These are phyloP conservation scores for Scedosporium minutisporum DNA, from an alignment of 2,329 filamentous ascomycete species.

Conservation along the genomic window DNA sequence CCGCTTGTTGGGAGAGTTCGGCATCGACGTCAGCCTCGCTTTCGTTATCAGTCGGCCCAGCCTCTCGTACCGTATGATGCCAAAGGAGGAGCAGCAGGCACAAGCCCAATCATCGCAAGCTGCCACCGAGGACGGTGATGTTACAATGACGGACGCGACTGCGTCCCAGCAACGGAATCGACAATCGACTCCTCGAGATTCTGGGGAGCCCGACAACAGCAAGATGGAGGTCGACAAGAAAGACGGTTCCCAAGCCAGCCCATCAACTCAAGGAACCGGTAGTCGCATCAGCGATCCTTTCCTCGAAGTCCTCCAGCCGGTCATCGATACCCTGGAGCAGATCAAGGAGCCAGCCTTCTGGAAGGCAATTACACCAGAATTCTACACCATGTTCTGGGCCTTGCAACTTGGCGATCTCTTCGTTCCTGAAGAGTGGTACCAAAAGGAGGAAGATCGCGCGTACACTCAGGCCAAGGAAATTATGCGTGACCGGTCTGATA, in stretches of 20 bases:
- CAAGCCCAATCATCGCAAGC: neutral
- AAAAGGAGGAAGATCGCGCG: slow-evolving; percentile 61
- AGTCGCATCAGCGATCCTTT: slow-evolving; percentile 22
- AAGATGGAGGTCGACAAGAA: slow-evolving; percentile 5
- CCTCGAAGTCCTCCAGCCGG: slow-evolving; percentile 61
- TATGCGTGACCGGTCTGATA: slow-evolving; percentile 62
- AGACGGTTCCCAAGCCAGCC: neutral
- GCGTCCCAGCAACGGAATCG: neutral
- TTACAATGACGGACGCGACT: slow-evolving; percentile 35
- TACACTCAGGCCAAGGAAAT: slow-evolving; percentile 58
- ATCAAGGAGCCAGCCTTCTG: slow-evolving; percentile 55
- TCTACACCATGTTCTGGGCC: slow-evolving; percentile 90
- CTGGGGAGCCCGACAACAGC: slow-evolving; percentile 17
- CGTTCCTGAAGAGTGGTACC: slow-evolving; percentile 68
- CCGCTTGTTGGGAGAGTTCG: slow-evolving; percentile 66
- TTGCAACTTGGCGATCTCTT: slow-evolving; percentile 73
- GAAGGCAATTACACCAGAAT: slow-evolving; percentile 63
- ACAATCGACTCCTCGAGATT: slow-evolving; percentile 14
- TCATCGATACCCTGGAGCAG: slow-evolving; percentile 59
- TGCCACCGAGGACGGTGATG: slow-evolving; percentile 46
- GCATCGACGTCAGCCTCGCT: slow-evolving; percentile 69
- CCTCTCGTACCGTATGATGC: slow-evolving; percentile 55
- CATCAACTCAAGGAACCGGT: neutral
- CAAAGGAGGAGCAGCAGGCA: slow-evolving; percentile 8
- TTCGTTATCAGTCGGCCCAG: slow-evolving; percentile 75